Percentiles rank a stretch among this genome's conserved stretches.
Conservation (phyloP, 495 filamentous ascomycete species). For the Tuber umbilicatum region DNA sequence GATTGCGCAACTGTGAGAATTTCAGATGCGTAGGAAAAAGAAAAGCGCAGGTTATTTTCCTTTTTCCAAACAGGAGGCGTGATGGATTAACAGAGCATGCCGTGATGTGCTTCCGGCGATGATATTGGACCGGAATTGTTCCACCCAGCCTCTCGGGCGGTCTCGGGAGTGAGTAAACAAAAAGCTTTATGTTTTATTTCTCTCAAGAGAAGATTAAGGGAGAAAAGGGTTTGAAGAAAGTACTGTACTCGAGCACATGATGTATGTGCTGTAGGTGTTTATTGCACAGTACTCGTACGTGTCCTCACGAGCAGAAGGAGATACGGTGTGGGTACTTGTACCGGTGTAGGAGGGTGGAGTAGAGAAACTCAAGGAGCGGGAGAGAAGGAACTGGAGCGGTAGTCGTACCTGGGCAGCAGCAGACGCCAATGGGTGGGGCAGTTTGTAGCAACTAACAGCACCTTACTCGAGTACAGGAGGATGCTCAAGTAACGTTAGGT, state of each 20-base stretch:
- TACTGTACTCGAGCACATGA: neutral
- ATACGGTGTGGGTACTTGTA: neutral
- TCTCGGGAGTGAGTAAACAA: constrained; percentile 1
- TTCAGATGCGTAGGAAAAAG: neutral
- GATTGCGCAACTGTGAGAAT: neutral
- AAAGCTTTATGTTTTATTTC: neutral
- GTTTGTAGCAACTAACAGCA: neutral
- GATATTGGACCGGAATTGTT: neutral
- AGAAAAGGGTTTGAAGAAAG: neutral
- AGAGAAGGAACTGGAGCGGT: neutral
- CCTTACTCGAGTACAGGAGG: neutral
- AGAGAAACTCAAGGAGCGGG: neutral
- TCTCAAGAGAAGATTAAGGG: neutral
- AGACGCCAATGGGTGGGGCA: neutral
- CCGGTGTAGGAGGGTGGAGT: neutral
- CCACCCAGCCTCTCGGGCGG: neutral
- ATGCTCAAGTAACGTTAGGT: neutral
- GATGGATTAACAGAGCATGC: neutral
- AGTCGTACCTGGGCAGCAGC: neutral
- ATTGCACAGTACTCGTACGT: neutral
- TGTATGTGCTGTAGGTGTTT: neutral
- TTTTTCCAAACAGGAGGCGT: neutral
- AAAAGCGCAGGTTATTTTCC: neutral
- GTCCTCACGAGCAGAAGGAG: neutral
- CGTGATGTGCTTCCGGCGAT: neutral